Evolutionary conservation across 2,329 filamentous ascomycete species (phyloP), one percentile per base, ranked within the genome.

Genomic region (Plectosphaerella sp.): DNA sequence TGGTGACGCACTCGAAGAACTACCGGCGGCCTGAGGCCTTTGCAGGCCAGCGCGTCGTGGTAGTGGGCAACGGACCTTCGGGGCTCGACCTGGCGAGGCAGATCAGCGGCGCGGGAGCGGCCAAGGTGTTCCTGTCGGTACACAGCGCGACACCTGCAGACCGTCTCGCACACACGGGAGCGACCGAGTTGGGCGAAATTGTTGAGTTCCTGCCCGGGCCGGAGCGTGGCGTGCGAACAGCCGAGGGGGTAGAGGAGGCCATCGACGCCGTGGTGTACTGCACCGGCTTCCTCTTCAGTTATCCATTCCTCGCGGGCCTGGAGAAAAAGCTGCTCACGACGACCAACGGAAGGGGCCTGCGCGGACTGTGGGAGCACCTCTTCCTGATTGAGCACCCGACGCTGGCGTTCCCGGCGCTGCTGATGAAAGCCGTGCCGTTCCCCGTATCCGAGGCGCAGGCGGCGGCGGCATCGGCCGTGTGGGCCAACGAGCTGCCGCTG

Each of bases 341-440:
- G 51, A 84, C 80, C 0, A 80, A 84, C 51, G 92, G 92, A 1
- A 79, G 78, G 35, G 80, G 88, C 25, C 84, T 92, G 1, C 75
- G 85, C 55, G 83, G 87, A 35, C 70, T 92, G 3, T 96, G 91
- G 66, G 77, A 90, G 58, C 91, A 97, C 61, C 62, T 97, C 10
- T 87, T 97, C 66, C 84, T 86, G 65, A 84, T 86, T 4, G 73
- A 81, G 1, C 82, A 90, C 54, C 91, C 92, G 1, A 94, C 89
- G 0, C 74, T 97, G 1, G 86, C 82, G 1, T 92, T 97, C 64
- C 77, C 88, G 0, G 83, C 82, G 0, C 74, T 97, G 39, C 86
- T 88, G 15, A 87, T 91, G 64, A 88, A 87, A 59, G 82, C 94
- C n/a, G 87, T 95, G n/a, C 93, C 93, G 0, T 96, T 96, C 65